Conservation (phyloP, 2,329 filamentous ascomycete genomes). For the Verticillium isaacii region DNA sequence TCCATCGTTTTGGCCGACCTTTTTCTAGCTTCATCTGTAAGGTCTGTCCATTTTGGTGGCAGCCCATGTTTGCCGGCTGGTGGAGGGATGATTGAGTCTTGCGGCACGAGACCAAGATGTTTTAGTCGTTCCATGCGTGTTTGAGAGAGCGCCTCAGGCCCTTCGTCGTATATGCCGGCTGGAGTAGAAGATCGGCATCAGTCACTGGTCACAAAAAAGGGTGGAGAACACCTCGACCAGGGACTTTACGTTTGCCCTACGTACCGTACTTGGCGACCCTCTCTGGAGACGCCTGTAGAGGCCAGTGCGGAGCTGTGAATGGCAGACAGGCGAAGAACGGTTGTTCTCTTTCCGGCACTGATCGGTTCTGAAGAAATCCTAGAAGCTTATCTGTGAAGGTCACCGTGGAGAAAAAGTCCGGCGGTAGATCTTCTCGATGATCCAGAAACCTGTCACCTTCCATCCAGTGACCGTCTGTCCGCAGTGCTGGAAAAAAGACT, state of each 20-base stretch:
- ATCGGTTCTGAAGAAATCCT: conserved; percentile 32
- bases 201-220: no score
- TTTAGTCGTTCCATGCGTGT: conserved; percentile 38
- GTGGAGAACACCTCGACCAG: no score
- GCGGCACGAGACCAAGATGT: conserved; percentile 32
- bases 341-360: conserved; percentile 19
- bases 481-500: no score
- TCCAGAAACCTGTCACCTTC: no score
- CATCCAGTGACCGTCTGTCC: no score
- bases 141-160: conserved; percentile 15
- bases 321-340: conserved; percentile 45
- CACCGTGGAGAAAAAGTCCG: conserved; percentile 38
- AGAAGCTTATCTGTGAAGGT: conserved; percentile 37
- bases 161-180: conserved; percentile 38
- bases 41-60: conserved; percentile 3
- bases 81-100: conserved; percentile 7
- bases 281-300: conserved; percentile 42
- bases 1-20: conserved; percentile 28
- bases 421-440: conserved; percentile 22
- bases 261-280: conserved; percentile 37
- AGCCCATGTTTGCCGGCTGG: conserved; percentile 6
- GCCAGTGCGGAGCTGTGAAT: conserved; percentile 49
- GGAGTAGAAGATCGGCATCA: no score
- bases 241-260: no score
- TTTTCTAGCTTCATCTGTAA: conserved; percentile 10